Base-by-base conservation (phyloP, 2,329 filamentous ascomycete genomes). In the Didymella segeticola region DNA sequence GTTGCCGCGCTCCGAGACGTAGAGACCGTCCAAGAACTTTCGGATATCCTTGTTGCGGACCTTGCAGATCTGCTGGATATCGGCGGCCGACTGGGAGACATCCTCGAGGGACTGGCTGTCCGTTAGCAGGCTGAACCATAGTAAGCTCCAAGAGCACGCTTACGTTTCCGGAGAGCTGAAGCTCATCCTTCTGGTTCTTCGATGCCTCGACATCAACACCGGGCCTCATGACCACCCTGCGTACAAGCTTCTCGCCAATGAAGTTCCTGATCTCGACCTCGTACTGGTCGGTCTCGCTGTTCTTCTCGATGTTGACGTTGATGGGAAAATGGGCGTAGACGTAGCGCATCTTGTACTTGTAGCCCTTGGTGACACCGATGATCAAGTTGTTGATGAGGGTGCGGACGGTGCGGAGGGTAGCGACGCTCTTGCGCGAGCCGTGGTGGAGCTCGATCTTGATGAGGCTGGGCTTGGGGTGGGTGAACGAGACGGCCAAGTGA, bases 41-140 rank as follows among this genome's bases (percentile, higher is more conserved):
- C 96, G 92, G 86, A 99, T 99, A 96, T 99, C 95, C 92, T 99
- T 99, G 91, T 99, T 99, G 81, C 92, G 89, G 82, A 99, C 95
- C 83, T 88, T 88, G 92, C 95, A 99, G 83, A 95, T 93, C 83
- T 99, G 95, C 86, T 99, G 95, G 80, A 99, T 97, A 80, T 99
- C 95, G 82, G 95, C 95, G 69, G 95, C 95, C 77, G 89, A 92
- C 85, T 99, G 95, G 75, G 95, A 99, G 68, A 99, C 95, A 78
- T 88, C 87, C 86, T 99, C 96, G 73, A 99, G 86, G 62, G 90
- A 96, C 69, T 71, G 56, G 25, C 19, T 14, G 36, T 9, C 37
- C n/a, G 56, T 71, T 63, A 71, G 68, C 51, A 37, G 34, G 47
- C 47, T 22, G 51, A 29, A 36, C 8, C 17, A 29, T 37, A 20